Percentiles rank a stretch among this genome's conserved stretches.
Evolutionary conservation across 202 grass and related monocot species (phyloP).

Genomic region (Zoysia matrella): DNA sequence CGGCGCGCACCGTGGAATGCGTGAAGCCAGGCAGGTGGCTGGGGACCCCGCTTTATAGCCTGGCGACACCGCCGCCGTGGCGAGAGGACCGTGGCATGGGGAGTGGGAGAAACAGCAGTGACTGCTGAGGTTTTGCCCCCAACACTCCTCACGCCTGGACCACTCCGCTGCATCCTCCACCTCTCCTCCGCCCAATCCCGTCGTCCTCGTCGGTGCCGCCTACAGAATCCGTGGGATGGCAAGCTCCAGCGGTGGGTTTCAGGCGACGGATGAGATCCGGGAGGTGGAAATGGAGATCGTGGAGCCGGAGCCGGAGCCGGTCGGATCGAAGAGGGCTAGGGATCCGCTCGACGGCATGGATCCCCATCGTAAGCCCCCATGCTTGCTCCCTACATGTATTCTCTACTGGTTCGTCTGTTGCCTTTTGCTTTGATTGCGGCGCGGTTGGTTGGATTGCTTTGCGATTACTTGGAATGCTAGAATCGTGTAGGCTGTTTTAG

Average conservation of each 20-base stretch:
- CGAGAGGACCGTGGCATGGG: constrained; percentile 1
- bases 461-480: constrained; percentile 8
- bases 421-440: not conserved
- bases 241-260: constrained; percentile 24
- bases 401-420: constrained; percentile 20
- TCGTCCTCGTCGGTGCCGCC: not conserved
- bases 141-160: constrained; percentile 8
- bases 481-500: constrained; percentile 11
- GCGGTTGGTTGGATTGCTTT: not conserved
- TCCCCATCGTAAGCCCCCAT: constrained; percentile 17
- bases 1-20: not conserved
- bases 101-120: constrained; percentile 32
- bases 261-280: constrained; percentile 23
- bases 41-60: not conserved
- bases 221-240: constrained; percentile 22
- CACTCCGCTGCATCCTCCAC: constrained; percentile 23
- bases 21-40: not conserved
- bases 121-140: constrained; percentile 30
- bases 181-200: not conserved
- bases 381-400: constrained; percentile 11
- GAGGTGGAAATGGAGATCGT: constrained; percentile 23
- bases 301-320: not conserved
- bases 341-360: not conserved
- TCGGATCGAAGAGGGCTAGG: constrained; percentile 32
- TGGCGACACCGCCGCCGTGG: not conserved